Evolutionary conservation across 805 yeast genomes (phyloP), one percentile per base, ranked within the genome.

Genomic region (Metschnikowia sp.): DNA sequence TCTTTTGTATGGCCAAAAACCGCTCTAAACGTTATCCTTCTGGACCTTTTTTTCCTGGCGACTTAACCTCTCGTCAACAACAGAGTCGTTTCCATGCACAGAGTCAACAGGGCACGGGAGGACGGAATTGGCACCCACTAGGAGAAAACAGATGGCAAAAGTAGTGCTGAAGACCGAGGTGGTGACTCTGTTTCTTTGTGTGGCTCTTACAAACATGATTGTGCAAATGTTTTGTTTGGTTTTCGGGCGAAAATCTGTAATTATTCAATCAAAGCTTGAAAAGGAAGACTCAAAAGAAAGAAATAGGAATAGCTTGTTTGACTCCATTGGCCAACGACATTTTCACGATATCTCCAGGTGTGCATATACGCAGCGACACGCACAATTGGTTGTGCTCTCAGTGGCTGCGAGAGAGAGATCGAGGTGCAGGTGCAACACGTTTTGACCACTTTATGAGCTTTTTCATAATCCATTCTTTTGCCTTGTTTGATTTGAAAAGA

Each of bases 81-180:
- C 64, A 2, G 76, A 63, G 31, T 72, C 77, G 51, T 72, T 72
- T 10, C 72, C 70, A 47, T 69, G 70, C 6, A 67, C 68, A 40
- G 58, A 56, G 53, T 72, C 76, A 9, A 72, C 66, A 5, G 77
- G 77, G 57, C 77, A 72, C 22, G 76, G 76, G 28, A 72, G 55
- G 19, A 72, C 46, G 0, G 83, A 79, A 47, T 81, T 84, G 12
- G 84, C 82, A 13, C 85, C 78, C 5, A 73, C 77, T 42, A 73
- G 49, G 44, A 65, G 59, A 48, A 86, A 78, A 33, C 91, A 85
- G 29, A 86, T 80, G n/a, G 84, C 75, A 52, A 85, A 85, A 0
- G 94, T 85, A 15, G 89, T 81, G 22, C 84, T 79, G 65, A 86
- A 86, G 49, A 86, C 69, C 11, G 88, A 83, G 40, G 78, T 76